Base-by-base conservation (phyloP, 208 protist species). In the Willaertia magna region DNA sequence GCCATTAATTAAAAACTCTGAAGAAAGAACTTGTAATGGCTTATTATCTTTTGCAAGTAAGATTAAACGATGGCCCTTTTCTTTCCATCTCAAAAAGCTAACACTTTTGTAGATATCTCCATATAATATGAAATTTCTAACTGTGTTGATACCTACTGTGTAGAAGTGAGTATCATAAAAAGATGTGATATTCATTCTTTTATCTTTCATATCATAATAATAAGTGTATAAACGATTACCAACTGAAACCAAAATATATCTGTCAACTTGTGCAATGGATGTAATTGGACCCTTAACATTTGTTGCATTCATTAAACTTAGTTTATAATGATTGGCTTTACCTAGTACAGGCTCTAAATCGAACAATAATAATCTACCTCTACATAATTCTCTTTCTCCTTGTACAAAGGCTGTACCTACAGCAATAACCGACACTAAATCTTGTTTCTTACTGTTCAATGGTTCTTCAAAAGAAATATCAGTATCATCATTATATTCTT, bases 81-180 rank as follows among this genome's bases (percentile, higher is more conserved):
- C 84, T 20, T 43, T 85, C 67, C 75, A 87, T 22, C 84, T 40
- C n/a, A 87, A 49, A 40, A 87, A 67, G 1, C 20, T 30, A 11
- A 87, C 81, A 7, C 82, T 51, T 26, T 74, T 44, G 34, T 82
- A 87, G 0, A 87, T 87, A 74, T 87, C 86, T 26, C 76, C 82
- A 48, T 39, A 83, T 22, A 87, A 12, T 20, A 87, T 42, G 26
- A 47, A 86, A 22, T 85, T 82, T 18, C 46, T 78, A 39, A 87
- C 44, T 6, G 26, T 52, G 11, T 48, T 85, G 22, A 87, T 34
- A 30, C 40, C 46, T 4, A 43, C n/a, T 7, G 22, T 83, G n/a
- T 87, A 87, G 9, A 87, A 85, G 55, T 86, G 59, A 34, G 79
- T 43, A 22, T 87, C 86, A 42, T 55, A 85, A 12, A 83, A 87